Base-by-base conservation (phyloP, 306 rosid genomes). In the Prunus padus region DNA sequence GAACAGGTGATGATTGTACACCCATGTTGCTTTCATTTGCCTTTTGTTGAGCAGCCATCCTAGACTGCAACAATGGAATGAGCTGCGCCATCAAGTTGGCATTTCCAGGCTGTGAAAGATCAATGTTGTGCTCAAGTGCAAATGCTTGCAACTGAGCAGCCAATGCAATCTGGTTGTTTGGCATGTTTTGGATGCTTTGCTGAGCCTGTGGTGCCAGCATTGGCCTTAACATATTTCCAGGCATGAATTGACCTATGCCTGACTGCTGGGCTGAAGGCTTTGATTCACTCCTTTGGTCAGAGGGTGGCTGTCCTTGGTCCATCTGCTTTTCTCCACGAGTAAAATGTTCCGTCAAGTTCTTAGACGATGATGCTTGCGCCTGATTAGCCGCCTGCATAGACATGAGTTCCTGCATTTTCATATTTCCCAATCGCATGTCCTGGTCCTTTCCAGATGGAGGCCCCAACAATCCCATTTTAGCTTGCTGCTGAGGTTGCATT, bases 351-450 rank as follows among this genome's bases (percentile, higher is more conserved):
- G 86, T 75, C 46, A 84, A 82, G 73, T 78, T 87, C 82, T 83
- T 89, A 37, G 95, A 89, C 8, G 88, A 84, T 12, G 92, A 88
- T 61, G 87, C 83, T 19, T 88, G 96, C 47, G 86, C 84, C 77
- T 92, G 96, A 84, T 73, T 81, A 25, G 81, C 82, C 22, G 77
- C 90, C 79, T 88, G 93, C 74, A 87, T 75, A 60, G 93, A 75
- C 78, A 85, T 85, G 72, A 90, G 89, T 31, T 94, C 97, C 85
- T 91, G 97, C 89, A 88, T 82, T 82, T 90, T 94, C 85, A 84
- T 63, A 79, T 86, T 87, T 79, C 88, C 97, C 79, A 85, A 78
- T 44, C 89, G 91, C 87, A 85, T 77, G 74, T 92, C 98, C 76
- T 91, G 97, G 80, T 91, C 97, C 83, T 90, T 94, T 57, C 76